Evolutionary conservation across 208 protist species (phyloP), one percentile per base, ranked within the genome.

Genomic region (Acanthamoeba royreba): DNA sequence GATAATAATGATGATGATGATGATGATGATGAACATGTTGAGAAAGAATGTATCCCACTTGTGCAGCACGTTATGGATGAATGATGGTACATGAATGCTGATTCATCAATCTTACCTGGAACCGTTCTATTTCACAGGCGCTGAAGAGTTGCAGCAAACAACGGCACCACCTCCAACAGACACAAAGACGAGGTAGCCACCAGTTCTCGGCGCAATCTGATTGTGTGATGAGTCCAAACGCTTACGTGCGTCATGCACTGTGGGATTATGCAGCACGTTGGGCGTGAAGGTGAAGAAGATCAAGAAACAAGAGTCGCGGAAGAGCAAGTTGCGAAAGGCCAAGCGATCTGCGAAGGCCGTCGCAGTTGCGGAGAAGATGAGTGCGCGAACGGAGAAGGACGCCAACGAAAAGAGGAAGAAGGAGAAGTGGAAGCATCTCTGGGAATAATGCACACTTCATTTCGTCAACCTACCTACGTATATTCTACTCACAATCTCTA

Each of bases 351-450:
- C 72, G 40, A 81, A 81, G n/a, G 72, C 38, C 40, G 33, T 42
- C 40, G 38, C 72, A 35, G 9, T 81, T 25, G 13, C 42, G 0
- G 72, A 81, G 33, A 81, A 81, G 72, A 33, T 81, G 38, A 11
- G 49, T 35, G 72, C 33, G 0, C 72, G 72, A 19, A n/a, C n/a
- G 17, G 15, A 81, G 38, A 81, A 81, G 28, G 72, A 81, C 11
- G 72, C 72, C 40, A 81, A 81, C 42, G 25, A 81, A n/a, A 81
- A 47, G 38, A 81, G 49, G 33, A 81, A 81, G 72, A 81, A 81
- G 72, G 72, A 81, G 42, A 81, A 81, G 72, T 81, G 72, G 72
- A 81, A 81, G 72, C 72, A 81, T 42, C 72, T 81, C 40, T 81
- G 72, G 72, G 72, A 81, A 42, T 81, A 49, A 47, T 49, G 43